Evolutionary conservation across 495 filamentous ascomycete species (phyloP).

Genomic region (Rhypophila decipiens): DNA sequence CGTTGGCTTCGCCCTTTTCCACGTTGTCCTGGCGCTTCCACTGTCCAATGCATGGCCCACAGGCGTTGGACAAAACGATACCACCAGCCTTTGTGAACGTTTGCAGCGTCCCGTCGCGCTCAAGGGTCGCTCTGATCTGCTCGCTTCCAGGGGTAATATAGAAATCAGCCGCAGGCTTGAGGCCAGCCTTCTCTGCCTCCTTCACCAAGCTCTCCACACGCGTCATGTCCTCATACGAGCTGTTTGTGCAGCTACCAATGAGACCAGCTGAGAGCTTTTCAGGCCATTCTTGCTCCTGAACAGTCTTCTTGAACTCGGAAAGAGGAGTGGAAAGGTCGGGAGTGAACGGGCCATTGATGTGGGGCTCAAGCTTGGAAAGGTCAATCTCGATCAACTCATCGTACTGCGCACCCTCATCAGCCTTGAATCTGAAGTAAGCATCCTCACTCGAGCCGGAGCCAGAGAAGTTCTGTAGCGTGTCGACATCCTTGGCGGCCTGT

Average conservation of each 20-base stretch:
- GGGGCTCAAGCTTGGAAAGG: constrained; percentile 83
- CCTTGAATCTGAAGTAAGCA: constrained; percentile 46
- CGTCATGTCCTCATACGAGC: constrained; percentile 97
- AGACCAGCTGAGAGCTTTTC: constrained; percentile 83
- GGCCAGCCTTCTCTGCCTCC: constrained; percentile 76
- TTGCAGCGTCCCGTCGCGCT: constrained; percentile 73
- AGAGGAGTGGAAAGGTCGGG: constrained; percentile 90
- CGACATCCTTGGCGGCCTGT: constrained; percentile 59
- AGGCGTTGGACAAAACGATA: constrained; percentile 88
- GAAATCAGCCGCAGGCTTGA: constrained; percentile 84
- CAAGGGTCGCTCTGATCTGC: constrained; percentile 90
- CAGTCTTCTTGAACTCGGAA: constrained; percentile 77
- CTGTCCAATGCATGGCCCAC: constrained; percentile 91
- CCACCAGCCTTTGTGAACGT: constrained; percentile 88
- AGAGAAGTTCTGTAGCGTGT: constrained; percentile 41
- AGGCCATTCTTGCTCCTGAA: constrained; percentile 82
- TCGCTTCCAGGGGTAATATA: constrained; percentile 96
- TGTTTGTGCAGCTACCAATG: constrained; percentile 98
- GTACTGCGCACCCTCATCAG: constrained; percentile 77
- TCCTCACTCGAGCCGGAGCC: constrained; percentile 30
- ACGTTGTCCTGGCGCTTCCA: constrained; percentile 89
- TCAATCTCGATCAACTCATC: constrained; percentile 91
- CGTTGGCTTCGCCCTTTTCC: constrained; percentile 79
- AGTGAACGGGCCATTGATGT: constrained; percentile 96
- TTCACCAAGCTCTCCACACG: constrained; percentile 86